Percentiles rank a stretch among this genome's conserved stretches.
These are phyloP conservation scores for Rugosomyces carneus DNA, from an alignment of 1,284 basidiomycete species.

Conservation along the genomic window DNA sequence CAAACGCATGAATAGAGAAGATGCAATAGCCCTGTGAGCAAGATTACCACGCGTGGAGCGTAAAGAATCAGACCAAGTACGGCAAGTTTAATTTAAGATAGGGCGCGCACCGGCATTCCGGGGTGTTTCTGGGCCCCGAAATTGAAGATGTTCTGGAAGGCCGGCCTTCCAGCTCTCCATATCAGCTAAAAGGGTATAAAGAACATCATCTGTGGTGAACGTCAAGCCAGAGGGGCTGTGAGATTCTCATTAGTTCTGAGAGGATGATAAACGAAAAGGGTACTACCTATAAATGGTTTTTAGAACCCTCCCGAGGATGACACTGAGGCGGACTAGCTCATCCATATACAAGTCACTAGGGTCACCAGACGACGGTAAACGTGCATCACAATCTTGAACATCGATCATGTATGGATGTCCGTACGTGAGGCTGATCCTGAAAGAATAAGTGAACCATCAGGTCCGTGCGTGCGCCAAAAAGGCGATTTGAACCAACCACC, in stretches of 20 bases:
- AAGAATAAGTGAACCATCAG: constrained; percentile 2
- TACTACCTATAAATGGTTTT: constrained; percentile 81
- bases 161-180: constrained; percentile 73
- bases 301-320: constrained; percentile 80
- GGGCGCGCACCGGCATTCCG: constrained; percentile 52
- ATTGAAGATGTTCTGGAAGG: constrained; percentile 72
- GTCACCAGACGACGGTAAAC: constrained; percentile 76
- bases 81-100: neutral
- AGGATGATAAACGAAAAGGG: constrained; percentile 22
- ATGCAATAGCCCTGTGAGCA: constrained; percentile 67
- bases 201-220: constrained; percentile 73
- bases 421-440: constrained; percentile 71
- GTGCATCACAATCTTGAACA: constrained; percentile 88
- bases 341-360: constrained; percentile 72
- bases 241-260: constrained; percentile 9
- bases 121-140: constrained; percentile 60
- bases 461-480: neutral
- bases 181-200: constrained; percentile 65
- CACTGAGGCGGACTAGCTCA: constrained; percentile 82
- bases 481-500: constrained; percentile 56
- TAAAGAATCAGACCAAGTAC: constrained; percentile 4
- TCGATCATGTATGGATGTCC: constrained; percentile 91
- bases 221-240: constrained; percentile 79
- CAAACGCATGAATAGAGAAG: constrained; percentile 82
- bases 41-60: constrained; percentile 4